phyloP scores from a whole-genome alignment of 2,329 filamentous ascomycete genomes.

The Aspergillus tamarii region DNA sequence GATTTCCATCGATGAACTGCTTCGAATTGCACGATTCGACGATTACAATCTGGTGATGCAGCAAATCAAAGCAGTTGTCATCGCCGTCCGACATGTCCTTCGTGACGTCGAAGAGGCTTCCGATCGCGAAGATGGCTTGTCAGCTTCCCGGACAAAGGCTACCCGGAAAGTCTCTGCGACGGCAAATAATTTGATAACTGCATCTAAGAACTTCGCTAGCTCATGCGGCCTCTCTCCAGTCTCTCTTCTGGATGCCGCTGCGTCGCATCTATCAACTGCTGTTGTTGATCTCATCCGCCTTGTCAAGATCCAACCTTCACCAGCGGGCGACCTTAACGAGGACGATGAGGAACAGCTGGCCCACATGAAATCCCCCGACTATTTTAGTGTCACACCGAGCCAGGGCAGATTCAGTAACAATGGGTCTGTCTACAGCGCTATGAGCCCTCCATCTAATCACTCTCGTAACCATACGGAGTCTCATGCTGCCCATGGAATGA shows the following conservation, averaged over 20 bases:
- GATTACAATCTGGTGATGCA: constrained; percentile 76
- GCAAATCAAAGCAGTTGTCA: constrained; percentile 82
- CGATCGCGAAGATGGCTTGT: constrained; percentile 57
- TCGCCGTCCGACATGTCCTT: constrained; percentile 80
- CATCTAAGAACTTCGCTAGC: constrained; percentile 85
- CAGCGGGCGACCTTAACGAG: constrained; percentile 73
- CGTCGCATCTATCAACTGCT: constrained; percentile 83
- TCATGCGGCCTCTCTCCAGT: constrained; percentile 86
- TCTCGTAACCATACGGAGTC: constrained; percentile 37
- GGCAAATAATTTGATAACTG: constrained; percentile 93
- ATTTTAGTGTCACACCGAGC: constrained; percentile 63
- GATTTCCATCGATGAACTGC: constrained; percentile 86
- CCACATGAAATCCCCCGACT: constrained; percentile 68
- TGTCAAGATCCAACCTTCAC: constrained; percentile 81
- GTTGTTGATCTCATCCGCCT: constrained; percentile 82
- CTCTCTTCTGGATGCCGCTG: constrained; percentile 90
- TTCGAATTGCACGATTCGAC: constrained; percentile 75
- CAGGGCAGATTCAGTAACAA: constrained; percentile 60
- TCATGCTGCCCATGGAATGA: constrained; percentile 36
- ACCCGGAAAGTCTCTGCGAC: constrained; percentile 86
- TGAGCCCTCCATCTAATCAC: constrained; percentile 63
- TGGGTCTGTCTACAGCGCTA: constrained; percentile 75
- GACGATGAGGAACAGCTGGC: constrained; percentile 69
- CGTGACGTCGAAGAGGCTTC: constrained; percentile 71
- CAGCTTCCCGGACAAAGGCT: constrained; percentile 67